Percentiles rank a stretch among this genome's conserved stretches.
phyloP scores from a whole-genome alignment of 176 grass and related monocot species.

The Cocos nucifera region DNA sequence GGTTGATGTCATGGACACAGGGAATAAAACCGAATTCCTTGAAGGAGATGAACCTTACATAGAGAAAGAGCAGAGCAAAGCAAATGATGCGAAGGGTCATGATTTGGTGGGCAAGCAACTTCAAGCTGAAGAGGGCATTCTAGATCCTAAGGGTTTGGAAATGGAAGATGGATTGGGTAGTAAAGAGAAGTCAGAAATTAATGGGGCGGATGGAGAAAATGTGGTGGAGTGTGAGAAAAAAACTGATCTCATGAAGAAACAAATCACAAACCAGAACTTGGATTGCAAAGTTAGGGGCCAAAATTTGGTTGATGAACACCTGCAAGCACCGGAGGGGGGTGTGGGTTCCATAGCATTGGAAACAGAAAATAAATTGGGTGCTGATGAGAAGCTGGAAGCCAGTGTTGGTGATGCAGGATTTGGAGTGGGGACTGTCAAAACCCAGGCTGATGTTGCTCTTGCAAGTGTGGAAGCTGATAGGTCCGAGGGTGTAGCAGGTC shows the following conservation, averaged over 20 bases:
- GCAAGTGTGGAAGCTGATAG: background rate
- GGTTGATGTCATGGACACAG: background rate
- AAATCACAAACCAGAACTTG: too few relatives aligned
- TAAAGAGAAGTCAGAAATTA: background rate
- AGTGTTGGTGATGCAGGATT: too few relatives aligned
- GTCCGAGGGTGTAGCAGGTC: background rate
- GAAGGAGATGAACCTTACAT: background rate
- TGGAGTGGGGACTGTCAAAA: background rate
- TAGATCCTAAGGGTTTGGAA: too few relatives aligned
- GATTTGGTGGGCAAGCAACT: background rate
- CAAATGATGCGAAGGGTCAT: background rate
- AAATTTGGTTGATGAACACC: too few relatives aligned
- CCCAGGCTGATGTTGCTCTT: background rate
- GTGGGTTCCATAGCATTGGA: too few relatives aligned
- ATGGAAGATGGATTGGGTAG: too few relatives aligned
- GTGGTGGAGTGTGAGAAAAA: too few relatives aligned
- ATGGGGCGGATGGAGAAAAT: background rate
- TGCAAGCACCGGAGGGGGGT: too few relatives aligned
- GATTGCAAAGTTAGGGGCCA: too few relatives aligned
- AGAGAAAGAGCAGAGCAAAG: background rate
- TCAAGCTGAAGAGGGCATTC: background rate
- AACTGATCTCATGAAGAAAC: too few relatives aligned
- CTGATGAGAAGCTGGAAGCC: too few relatives aligned
- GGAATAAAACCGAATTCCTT: background rate
- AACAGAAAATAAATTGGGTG: too few relatives aligned